Evolutionary conservation across 2,329 filamentous ascomycete species (phyloP).

Genomic region (Colletotrichum zoysiae): DNA sequence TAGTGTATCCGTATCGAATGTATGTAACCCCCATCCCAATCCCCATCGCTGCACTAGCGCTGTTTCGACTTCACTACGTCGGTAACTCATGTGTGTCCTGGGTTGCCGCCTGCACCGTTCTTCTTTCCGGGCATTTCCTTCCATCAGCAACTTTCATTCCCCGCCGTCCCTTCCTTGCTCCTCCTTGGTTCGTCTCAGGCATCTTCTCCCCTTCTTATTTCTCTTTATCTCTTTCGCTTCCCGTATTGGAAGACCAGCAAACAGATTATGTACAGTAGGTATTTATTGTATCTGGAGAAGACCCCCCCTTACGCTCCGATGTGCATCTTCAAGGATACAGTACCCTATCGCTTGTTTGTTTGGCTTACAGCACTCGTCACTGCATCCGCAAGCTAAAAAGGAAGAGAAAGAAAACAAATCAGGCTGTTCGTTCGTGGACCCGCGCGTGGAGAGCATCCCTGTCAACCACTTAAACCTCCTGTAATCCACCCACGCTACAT

Average conservation of each 20-base stretch:
- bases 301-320: constrained; percentile 7
- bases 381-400: neutral
- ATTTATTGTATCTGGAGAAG: neutral
- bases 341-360: neutral
- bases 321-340: neutral
- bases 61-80: constrained; percentile 34
- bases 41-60: constrained; percentile 35
- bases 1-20: too few species aligned
- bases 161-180: neutral
- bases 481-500: constrained; percentile 18
- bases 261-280: too few species aligned
- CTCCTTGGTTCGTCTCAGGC: neutral
- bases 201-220: neutral
- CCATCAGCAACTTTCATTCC: constrained; percentile 14
- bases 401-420: neutral
- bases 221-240: neutral
- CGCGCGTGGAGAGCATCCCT: constrained; percentile 35
- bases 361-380: neutral
- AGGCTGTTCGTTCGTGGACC: constrained; percentile 27
- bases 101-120: constrained; percentile 23
- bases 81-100: constrained; percentile 30
- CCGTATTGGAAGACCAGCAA: constrained; percentile 6
- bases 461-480: constrained; percentile 37
- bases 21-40: constrained; percentile 23
- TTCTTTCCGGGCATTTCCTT: constrained; percentile 29